A percentile compares a stretch with the other conserved stretches of the same genome.
Evolutionary conservation across 116 monocot genomes (phyloP).

Genomic region (Iris pallida): DNA sequence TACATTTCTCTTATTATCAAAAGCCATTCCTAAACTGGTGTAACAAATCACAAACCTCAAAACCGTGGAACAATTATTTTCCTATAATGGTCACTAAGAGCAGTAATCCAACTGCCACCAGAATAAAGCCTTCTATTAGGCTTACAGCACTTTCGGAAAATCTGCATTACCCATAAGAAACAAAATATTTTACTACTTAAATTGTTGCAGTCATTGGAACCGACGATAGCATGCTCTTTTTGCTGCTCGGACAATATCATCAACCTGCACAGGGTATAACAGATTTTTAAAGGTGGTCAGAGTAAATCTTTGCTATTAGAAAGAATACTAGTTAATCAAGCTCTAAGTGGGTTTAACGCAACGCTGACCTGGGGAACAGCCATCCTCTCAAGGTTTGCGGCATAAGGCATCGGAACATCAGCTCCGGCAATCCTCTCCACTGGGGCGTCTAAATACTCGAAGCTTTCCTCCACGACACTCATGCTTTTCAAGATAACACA

Average conservation of each 20-base stretch:
- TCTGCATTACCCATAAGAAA: too few species aligned
- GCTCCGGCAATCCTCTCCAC: conserved; percentile 89
- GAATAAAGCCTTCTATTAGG: too few species aligned
- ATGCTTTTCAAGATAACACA: conserved; percentile 26
- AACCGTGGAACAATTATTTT: too few species aligned
- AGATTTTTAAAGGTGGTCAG: neutral
- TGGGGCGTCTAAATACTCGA: conserved; percentile 86
- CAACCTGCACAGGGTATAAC: conserved; percentile 34
- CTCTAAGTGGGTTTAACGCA: neutral
- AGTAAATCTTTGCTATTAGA: neutral
- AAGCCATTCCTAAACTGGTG: too few species aligned
- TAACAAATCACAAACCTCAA: too few species aligned
- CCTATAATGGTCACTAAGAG: too few species aligned
- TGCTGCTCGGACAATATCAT: conserved; percentile 70
- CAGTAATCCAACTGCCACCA: too few species aligned
- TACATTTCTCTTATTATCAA: too few species aligned
- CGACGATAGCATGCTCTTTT: conserved; percentile 76
- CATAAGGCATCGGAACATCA: conserved; percentile 91
- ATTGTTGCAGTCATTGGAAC: conserved; percentile 39
- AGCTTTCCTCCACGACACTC: conserved; percentile 80
- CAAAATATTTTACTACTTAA: conserved; percentile 1
- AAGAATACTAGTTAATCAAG: neutral
- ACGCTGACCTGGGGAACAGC: conserved; percentile 68
- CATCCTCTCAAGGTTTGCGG: conserved; percentile 80
- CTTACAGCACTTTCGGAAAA: too few species aligned